Conservation (phyloP, 2,329 filamentous ascomycete species). For the Colletotrichum sp. region DNA sequence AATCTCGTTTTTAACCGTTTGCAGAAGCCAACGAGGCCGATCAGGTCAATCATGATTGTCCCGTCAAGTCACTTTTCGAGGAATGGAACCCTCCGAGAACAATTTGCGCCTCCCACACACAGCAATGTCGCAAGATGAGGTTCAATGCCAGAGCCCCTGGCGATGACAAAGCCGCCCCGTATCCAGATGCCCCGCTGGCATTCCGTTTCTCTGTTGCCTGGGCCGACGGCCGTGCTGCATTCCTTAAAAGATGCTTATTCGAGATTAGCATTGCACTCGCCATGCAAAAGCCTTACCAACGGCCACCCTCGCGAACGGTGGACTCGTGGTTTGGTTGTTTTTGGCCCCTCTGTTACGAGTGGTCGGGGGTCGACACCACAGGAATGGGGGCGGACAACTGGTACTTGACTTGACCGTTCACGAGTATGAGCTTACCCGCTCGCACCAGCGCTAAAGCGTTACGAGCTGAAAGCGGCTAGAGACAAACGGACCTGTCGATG, state of each 20-base stretch:
- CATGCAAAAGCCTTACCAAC: background rate
- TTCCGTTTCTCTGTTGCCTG: background rate
- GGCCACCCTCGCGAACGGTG: background rate
- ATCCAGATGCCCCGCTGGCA: background rate
- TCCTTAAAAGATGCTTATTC: background rate
- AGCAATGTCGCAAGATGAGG: conserved; percentile 1
- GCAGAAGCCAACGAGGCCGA: background rate
- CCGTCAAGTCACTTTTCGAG: background rate
- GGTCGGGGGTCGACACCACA: background rate
- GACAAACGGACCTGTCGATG: background rate
- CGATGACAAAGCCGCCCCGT: background rate
- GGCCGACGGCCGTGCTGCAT: background rate
- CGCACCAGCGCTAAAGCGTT: background rate
- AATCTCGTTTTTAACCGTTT: background rate
- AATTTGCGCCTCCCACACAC: background rate
- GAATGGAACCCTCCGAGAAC: background rate
- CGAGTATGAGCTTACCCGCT: background rate
- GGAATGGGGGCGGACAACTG: background rate
- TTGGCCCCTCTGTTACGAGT: background rate
- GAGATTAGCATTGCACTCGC: conserved; percentile 8
- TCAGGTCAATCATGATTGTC: background rate
- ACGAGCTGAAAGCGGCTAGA: background rate
- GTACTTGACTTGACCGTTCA: background rate
- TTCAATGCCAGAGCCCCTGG: background rate
- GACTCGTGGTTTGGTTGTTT: background rate